Evolutionary conservation across 2,329 filamentous ascomycete species (phyloP), one percentile per base, ranked within the genome.

Genomic region (Sphaerulina populicola): DNA sequence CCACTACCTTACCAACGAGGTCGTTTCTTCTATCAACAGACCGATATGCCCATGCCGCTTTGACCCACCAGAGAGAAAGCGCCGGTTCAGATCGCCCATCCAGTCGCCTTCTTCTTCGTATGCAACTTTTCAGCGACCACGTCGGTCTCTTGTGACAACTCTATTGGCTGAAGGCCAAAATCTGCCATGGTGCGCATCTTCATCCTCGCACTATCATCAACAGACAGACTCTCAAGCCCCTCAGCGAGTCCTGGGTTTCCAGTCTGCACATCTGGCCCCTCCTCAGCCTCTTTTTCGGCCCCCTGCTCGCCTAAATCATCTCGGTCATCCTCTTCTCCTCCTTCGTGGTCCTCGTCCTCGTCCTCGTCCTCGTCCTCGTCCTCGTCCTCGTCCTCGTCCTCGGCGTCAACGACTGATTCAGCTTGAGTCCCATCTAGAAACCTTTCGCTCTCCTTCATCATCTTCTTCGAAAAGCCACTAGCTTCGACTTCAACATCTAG

Each of bases 381-480:
- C 2, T 69, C 72, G 6, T 66, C 67, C 2, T 66, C 68, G 6
- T 68, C 68, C 5, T 68, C 68, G 33, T 68, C 68, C 2, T 66
- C 66, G 2, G 67, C 61, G 3, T 69, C 66, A 2, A 70, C 67
- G 2, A 65, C 66, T 5, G 65, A 64, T 47, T 72, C 70, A 31
- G 63, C 66, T 55, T 81, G 77, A 10, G 77, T 75, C 7, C 79
- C 80, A 65, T 89, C 85, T 72, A 98, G 93, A 58, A 94, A 95
- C 8, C 81, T 79, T 65, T 96, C 93, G 12, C 98, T 73, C 60
- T 98, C 93, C 69, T 93, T 94, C 12, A 88, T 80, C 85, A 96
- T 95, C 72, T 95, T 97, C 74, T 85, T 94, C 15, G 88, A 94
- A 68, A 98, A 97, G 0, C 93, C 93, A 1, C 88, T 94, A 0